Conservation (phyloP, 805 yeast genomes). For the Candida andamanensis region DNA sequence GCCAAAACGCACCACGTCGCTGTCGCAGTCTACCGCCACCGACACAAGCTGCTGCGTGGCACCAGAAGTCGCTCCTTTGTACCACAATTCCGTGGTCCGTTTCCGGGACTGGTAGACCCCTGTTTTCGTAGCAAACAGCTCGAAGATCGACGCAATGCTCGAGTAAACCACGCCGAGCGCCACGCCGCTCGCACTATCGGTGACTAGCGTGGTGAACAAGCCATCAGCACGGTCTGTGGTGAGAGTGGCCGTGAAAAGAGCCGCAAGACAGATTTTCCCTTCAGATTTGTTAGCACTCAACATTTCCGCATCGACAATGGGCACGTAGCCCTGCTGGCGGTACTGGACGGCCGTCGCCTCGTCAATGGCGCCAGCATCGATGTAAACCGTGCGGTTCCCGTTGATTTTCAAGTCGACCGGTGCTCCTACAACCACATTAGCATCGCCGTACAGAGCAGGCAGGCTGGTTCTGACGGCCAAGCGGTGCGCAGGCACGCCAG, state of each 20-base stretch:
- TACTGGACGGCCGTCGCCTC: conserved; percentile 23
- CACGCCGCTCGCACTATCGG: conserved; percentile 53
- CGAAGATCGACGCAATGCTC: conserved; percentile 71
- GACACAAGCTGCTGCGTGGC: conserved; percentile 75
- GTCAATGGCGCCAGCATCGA: conserved; percentile 11
- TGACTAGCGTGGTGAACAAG: conserved; percentile 76
- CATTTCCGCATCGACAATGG: conserved; percentile 20
- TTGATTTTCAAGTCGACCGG: too few species aligned
- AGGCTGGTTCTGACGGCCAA: too few species aligned
- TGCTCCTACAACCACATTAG: too few species aligned
- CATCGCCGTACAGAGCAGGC: too few species aligned
- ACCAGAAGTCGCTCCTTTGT: conserved; percentile 94
- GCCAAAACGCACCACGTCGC: conserved; percentile 81
- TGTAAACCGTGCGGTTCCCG: conserved; percentile 30
- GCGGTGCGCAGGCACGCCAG: too few species aligned
- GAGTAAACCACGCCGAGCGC: conserved; percentile 88
- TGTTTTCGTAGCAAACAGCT: conserved; percentile 71
- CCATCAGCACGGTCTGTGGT: conserved; percentile 85
- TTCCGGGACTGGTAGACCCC: conserved; percentile 95
- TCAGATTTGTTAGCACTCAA: conserved; percentile 20
- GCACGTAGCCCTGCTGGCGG: conserved; percentile 25
- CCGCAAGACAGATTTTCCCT: conserved; percentile 31
- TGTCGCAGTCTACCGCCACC: conserved; percentile 82
- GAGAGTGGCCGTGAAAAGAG: conserved; percentile 46
- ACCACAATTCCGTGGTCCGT: conserved; percentile 79